Evolutionary conservation across 179 eudicot genomes (phyloP).

Genomic region (Spinacia oleracea): DNA sequence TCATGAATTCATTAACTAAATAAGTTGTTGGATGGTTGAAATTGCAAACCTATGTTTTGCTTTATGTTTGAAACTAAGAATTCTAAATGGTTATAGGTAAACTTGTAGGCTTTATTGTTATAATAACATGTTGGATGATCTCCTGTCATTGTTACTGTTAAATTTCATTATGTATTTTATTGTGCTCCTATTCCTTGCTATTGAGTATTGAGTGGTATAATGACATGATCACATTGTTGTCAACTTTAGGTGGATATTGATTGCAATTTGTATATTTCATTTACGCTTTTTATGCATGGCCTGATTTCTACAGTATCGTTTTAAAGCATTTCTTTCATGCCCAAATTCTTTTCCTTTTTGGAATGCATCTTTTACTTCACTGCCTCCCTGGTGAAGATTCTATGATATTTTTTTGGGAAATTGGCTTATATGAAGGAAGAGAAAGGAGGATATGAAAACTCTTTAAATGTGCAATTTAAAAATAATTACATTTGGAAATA

Average conservation of each 20-base stretch:
- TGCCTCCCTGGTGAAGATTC: neutral
- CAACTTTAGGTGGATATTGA: neutral
- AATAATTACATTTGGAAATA: too few species aligned
- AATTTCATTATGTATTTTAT: neutral
- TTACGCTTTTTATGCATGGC: neutral
- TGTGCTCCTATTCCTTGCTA: neutral
- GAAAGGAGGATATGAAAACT: neutral
- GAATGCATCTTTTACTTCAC: neutral
- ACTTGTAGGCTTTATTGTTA: neutral
- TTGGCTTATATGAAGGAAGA: neutral
- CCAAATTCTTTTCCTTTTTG: neutral
- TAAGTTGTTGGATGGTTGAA: neutral
- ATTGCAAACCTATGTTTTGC: neutral
- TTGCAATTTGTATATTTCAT: neutral
- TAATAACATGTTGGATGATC: slow-evolving; percentile 10
- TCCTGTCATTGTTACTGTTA: neutral
- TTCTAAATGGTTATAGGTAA: neutral
- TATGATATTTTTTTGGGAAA: neutral
- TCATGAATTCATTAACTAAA: neutral
- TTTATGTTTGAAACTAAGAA: neutral
- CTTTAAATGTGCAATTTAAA: neutral
- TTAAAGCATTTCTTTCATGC: neutral
- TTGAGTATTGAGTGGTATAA: neutral
- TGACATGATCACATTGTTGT: neutral
- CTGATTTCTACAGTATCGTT: neutral